Evolutionary conservation across 2,329 filamentous ascomycete species (phyloP).

Genomic region (Aspergillus melleus): DNA sequence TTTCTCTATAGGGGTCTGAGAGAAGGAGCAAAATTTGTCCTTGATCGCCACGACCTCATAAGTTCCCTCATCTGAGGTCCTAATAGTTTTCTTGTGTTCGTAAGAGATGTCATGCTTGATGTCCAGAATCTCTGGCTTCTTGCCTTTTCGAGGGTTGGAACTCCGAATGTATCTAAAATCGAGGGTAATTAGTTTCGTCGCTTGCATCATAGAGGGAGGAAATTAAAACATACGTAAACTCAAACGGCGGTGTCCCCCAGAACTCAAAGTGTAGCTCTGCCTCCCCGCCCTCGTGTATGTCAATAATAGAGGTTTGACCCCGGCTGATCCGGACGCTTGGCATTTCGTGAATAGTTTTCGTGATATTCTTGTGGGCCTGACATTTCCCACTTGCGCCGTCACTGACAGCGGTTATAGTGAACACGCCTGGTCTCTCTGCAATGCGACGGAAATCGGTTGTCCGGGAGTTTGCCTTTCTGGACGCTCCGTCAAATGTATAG

Average conservation of each 20-base stretch:
- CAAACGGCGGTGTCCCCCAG: slow-evolving; percentile 91
- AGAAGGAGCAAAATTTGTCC: slow-evolving; percentile 88
- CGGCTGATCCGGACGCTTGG: slow-evolving; percentile 88
- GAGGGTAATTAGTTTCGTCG: slow-evolving; percentile 12
- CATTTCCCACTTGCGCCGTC: slow-evolving; percentile 84
- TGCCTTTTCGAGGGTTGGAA: slow-evolving; percentile 77
- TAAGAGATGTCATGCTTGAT: slow-evolving; percentile 84
- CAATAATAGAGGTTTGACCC: slow-evolving; percentile 75
- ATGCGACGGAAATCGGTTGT: slow-evolving; percentile 89
- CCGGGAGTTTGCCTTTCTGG: slow-evolving; percentile 69
- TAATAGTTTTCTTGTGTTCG: slow-evolving; percentile 77
- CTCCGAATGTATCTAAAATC: slow-evolving; percentile 72
- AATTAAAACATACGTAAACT: slow-evolving; percentile 68
- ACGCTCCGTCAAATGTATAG: slow-evolving; percentile 80
- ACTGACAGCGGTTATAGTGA: slow-evolving; percentile 80
- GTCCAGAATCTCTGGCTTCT: slow-evolving; percentile 79
- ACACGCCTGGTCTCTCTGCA: slow-evolving; percentile 85
- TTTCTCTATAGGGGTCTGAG: slow-evolving; percentile 58
- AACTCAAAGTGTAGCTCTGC: slow-evolving; percentile 95
- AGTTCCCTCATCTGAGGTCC: slow-evolving; percentile 88
- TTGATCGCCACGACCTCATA: slow-evolving; percentile 98
- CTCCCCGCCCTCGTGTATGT: slow-evolving; percentile 95
- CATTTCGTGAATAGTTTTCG: slow-evolving; percentile 85
- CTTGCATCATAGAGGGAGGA: neutral
- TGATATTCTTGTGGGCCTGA: slow-evolving; percentile 73